Evolutionary conservation across 1,284 basidiomycete species (phyloP).

Genomic region (Hemileia vastatrix): DNA sequence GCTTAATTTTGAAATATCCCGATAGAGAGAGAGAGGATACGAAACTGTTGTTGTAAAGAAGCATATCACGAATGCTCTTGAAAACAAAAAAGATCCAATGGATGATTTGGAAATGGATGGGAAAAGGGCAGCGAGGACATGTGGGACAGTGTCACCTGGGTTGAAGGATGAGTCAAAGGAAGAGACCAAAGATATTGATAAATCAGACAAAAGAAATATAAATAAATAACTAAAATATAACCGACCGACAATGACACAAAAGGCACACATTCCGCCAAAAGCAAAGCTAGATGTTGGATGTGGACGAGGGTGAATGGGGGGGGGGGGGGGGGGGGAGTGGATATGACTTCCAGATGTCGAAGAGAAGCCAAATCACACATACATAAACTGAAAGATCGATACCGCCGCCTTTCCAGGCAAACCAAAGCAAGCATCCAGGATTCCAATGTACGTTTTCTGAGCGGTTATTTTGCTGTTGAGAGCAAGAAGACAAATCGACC

Average conservation of each 20-base stretch:
- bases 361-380: constrained; percentile 54
- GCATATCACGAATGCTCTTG: constrained; percentile 77
- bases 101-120: constrained; percentile 62
- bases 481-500: constrained; percentile 91
- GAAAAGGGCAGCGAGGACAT: constrained; percentile 78
- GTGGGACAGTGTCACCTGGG: constrained; percentile 80
- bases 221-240: not conserved
- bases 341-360: constrained; percentile 6
- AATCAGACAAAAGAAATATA: constrained; percentile 1
- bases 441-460: constrained; percentile 78
- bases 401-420: constrained; percentile 75
- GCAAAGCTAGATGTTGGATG: no score
- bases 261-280: constrained; percentile 73
- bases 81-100: constrained; percentile 64
- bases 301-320: constrained; percentile 1
- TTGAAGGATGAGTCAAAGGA: not conserved
- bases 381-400: constrained; percentile 94
- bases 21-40: constrained; percentile 88
- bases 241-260: constrained; percentile 63
- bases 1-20: constrained; percentile 93
- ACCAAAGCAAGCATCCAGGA: constrained; percentile 93
- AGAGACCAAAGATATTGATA: constrained; percentile 17
- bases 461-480: constrained; percentile 93
- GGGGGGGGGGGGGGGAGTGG: constrained; percentile 9
- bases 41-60: constrained; percentile 77